Evolutionary conservation across 176 grass and related monocot species (phyloP).

Genomic region (Oryza punctata): DNA sequence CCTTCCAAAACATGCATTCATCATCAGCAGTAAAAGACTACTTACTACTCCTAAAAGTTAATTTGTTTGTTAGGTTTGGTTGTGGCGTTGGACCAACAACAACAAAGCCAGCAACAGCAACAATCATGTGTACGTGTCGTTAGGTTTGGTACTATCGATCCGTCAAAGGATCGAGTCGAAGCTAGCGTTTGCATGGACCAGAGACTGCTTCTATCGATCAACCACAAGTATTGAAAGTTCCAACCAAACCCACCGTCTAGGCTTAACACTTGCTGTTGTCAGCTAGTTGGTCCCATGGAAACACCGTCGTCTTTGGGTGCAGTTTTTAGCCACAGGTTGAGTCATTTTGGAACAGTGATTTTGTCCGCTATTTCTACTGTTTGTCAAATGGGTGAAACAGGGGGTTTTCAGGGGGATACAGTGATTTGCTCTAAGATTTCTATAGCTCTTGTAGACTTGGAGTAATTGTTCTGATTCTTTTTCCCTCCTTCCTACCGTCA

Average conservation of each 20-base stretch:
- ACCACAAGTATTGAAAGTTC: background rate
- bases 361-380: background rate
- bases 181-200: background rate
- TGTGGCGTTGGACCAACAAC: slow-evolving; percentile 11
- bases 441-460: no score
- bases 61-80: slow-evolving; percentile 29
- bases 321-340: background rate
- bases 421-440: no score
- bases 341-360: background rate
- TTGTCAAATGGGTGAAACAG: background rate
- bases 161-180: background rate
- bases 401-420: no score
- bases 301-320: background rate
- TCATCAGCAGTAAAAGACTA: slow-evolving; percentile 11
- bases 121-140: slow-evolving; percentile 20
- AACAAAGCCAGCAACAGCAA: background rate
- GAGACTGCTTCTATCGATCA: background rate
- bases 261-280: background rate
- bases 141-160: background rate
- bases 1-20: slow-evolving; percentile 29
- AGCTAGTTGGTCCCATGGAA: background rate
- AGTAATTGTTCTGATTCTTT: no score
- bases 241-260: background rate
- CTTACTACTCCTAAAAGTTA: background rate
- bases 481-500: no score